Evolutionary conservation across 176 grass and related monocot genomes (phyloP).

Genomic region (Luzula sylvatica): DNA sequence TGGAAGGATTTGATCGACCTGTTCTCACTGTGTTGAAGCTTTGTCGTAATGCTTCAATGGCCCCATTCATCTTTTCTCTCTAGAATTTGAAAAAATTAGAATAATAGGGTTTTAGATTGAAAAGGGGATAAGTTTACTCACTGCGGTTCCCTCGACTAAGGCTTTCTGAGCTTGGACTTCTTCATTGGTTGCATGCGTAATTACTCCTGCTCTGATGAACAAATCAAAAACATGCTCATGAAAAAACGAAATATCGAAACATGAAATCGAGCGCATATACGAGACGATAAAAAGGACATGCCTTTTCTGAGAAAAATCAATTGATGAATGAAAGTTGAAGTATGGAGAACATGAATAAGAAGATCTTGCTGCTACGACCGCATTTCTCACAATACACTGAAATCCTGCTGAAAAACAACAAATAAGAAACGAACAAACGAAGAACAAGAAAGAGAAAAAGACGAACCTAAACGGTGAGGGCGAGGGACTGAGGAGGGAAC

Average conservation of each 20-base stretch:
- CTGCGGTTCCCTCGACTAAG: constrained; percentile 65
- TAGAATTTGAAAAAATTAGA: constrained; percentile 18
- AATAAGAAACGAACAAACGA: neutral
- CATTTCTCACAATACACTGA: neutral
- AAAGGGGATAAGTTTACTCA: constrained; percentile 26
- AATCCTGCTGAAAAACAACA: constrained; percentile 1
- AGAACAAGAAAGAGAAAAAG: neutral
- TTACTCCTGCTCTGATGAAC: constrained; percentile 5
- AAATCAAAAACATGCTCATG: neutral
- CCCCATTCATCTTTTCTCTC: constrained; percentile 93
- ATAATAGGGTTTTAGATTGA: neutral
- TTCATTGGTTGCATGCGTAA: constrained; percentile 77
- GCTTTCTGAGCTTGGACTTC: constrained; percentile 93
- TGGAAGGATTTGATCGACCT: constrained; percentile 77
- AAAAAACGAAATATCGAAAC: neutral
- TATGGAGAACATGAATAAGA: constrained; percentile 20
- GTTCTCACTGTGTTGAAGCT: constrained; percentile 96
- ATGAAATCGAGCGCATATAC: no score
- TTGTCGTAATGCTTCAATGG: constrained; percentile 55
- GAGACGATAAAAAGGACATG: constrained; percentile 21
- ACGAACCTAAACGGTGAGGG: constrained; percentile 29
- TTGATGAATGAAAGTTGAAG: constrained; percentile 4
- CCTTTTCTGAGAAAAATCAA: constrained; percentile 13
- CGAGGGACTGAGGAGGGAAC: constrained; percentile 13
- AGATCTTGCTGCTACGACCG: constrained; percentile 18